Evolutionary conservation across 495 filamentous ascomycete species (phyloP).

Genomic region (Cercophora sp.): DNA sequence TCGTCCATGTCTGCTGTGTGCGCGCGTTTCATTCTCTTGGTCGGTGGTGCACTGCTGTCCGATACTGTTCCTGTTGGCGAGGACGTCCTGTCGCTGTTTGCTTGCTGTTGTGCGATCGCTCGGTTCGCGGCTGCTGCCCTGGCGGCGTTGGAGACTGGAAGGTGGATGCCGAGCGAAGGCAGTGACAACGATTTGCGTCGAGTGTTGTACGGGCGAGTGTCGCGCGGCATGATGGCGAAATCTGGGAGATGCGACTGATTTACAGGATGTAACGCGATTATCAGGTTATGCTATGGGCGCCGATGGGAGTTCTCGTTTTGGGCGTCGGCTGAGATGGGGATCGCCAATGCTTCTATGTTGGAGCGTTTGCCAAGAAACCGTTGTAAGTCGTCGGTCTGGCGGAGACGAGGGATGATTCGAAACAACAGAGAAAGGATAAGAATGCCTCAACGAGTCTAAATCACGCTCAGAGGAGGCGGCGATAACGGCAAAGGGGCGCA

Average conservation of each 20-base stretch:
- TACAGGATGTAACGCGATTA: conserved; percentile 16
- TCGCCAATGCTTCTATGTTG: conserved; percentile 7
- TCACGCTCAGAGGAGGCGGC: not conserved
- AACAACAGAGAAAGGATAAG: not conserved
- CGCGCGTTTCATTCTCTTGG: conserved; percentile 85
- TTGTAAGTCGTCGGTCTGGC: conserved; percentile 1
- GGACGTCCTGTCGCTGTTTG: conserved; percentile 25
- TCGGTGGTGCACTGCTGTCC: conserved; percentile 57
- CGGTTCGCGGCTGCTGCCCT: conserved; percentile 43
- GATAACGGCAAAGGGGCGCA: conserved; percentile 4
- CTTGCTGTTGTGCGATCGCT: conserved; percentile 23
- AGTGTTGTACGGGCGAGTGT: conserved; percentile 98
- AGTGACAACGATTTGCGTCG: conserved; percentile 94
- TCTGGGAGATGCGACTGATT: conserved; percentile 15
- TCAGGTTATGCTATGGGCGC: conserved; percentile 14
- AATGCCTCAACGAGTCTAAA: too few species aligned
- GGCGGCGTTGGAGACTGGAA: conserved; percentile 67
- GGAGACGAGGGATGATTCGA: not conserved
- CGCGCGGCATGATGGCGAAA: conserved; percentile 64
- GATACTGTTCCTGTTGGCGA: too few species aligned
- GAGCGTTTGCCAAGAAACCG: conserved; percentile 4
- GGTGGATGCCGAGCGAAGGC: conserved; percentile 85
- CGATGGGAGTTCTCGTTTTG: conserved; percentile 1
- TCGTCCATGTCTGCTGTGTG: conserved; percentile 55
- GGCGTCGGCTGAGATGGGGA: conserved; percentile 11